Conservation (phyloP, 306 rosid species). For the Dicorynia guianensis region DNA sequence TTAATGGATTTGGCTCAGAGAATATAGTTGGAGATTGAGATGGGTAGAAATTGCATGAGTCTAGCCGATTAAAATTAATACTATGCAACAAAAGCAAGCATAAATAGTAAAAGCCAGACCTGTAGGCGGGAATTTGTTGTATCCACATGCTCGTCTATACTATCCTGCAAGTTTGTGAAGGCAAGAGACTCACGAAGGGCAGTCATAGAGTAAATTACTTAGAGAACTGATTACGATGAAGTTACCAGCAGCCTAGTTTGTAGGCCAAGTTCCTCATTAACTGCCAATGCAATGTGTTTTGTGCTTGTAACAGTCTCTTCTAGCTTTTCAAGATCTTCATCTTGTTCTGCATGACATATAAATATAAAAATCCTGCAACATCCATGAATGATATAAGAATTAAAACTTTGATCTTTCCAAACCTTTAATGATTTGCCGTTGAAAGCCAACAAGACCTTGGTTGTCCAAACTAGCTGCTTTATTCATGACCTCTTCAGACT, state of each 20-base stretch:
- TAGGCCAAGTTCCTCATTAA: constrained; percentile 52
- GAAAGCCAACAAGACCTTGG: constrained; percentile 50
- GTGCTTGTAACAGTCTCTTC: constrained; percentile 57
- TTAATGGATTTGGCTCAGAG: background rate
- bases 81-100: background rate
- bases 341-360: constrained; percentile 49
- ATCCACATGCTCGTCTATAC: constrained; percentile 50
- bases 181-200: background rate
- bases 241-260: constrained; percentile 52
- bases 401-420: background rate
- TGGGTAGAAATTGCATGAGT: background rate
- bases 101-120: constrained; percentile 30
- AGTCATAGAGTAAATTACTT: background rate
- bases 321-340: constrained; percentile 49
- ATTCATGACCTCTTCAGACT: constrained; percentile 46
- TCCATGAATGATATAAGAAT: background rate
- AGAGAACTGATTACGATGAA: background rate
- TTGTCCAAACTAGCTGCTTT: constrained; percentile 46
- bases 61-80: background rate
- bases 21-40: background rate
- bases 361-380: constrained; percentile 3
- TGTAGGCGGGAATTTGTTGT: constrained; percentile 46
- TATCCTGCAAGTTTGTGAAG: constrained; percentile 36
- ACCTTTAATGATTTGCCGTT: constrained; percentile 52
- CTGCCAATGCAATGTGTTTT: constrained; percentile 57